A percentile compares a stretch with the other conserved stretches of the same genome.
These are phyloP conservation scores for Aspergillus pseudoviridinutans DNA, from an alignment of 2,329 filamentous ascomycete genomes.

Conservation along the genomic window DNA sequence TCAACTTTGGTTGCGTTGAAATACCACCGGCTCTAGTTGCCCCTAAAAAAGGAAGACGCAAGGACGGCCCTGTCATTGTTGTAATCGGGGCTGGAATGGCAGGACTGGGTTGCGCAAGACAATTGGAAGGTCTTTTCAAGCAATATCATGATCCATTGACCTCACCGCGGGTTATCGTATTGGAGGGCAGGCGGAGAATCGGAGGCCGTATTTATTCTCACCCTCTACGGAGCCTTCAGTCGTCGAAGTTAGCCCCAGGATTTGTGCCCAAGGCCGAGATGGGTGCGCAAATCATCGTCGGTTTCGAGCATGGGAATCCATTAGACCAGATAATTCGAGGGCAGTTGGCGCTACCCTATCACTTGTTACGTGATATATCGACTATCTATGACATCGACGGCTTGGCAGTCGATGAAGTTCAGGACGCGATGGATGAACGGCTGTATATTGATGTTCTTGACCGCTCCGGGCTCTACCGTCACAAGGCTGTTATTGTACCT, in stretches of 20 bases:
- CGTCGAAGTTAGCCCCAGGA: constrained; percentile 48
- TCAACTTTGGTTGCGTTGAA: constrained; percentile 91
- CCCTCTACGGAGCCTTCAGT: constrained; percentile 58
- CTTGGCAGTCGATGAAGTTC: constrained; percentile 65
- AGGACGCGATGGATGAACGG: constrained; percentile 81
- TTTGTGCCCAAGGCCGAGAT: constrained; percentile 82
- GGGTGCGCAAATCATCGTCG: constrained; percentile 97
- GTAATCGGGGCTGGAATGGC: constrained; percentile 94
- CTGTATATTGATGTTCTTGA: constrained; percentile 95
- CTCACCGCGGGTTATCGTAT: constrained; percentile 67
- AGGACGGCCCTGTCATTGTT: constrained; percentile 67
- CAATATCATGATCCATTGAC: constrained; percentile 70
- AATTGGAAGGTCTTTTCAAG: constrained; percentile 78
- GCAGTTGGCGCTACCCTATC: constrained; percentile 82
- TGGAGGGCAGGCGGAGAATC: constrained; percentile 83
- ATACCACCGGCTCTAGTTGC: constrained; percentile 49
- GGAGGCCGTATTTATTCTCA: constrained; percentile 93
- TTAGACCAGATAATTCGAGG: constrained; percentile 86
- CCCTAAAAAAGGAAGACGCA: constrained; percentile 40
- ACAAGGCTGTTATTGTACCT: constrained; percentile 65
- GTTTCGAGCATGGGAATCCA: constrained; percentile 92
- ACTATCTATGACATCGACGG: constrained; percentile 75
- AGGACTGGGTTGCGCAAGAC: constrained; percentile 84
- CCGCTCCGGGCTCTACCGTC: constrained; percentile 84
- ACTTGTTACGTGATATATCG: constrained; percentile 72